These are phyloP conservation scores for Lasiodiplodia hormozganensis DNA, from an alignment of 2,329 filamentous ascomycete species.

Conservation along the genomic window DNA sequence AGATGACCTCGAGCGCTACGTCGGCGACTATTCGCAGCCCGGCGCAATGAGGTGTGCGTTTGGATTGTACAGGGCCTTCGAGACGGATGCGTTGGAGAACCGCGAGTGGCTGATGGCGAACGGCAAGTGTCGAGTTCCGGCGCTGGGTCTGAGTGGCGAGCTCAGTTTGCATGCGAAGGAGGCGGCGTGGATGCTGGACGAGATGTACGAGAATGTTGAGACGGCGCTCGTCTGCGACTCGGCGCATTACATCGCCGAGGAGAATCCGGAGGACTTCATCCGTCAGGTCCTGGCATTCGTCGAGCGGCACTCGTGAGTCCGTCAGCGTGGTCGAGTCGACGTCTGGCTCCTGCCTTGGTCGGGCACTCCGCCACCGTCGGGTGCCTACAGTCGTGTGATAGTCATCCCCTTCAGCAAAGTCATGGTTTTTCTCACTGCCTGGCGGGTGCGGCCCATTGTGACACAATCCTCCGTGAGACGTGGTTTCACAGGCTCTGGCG, in stretches of 20 bases:
- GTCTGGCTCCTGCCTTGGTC: background rate
- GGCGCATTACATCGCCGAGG: slow-evolving; percentile 40
- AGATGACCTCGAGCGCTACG: slow-evolving; percentile 51
- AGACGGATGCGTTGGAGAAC: slow-evolving; percentile 42
- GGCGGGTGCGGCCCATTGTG: slow-evolving; percentile 4
- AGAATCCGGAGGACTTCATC: slow-evolving; percentile 36
- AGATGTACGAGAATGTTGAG: slow-evolving; percentile 34
- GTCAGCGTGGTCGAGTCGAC: slow-evolving; percentile 12
- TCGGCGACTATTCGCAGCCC: slow-evolving; percentile 43
- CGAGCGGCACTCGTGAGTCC: slow-evolving; percentile 28
- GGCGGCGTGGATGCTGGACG: slow-evolving; percentile 36
- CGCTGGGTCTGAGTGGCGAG: slow-evolving; percentile 37
- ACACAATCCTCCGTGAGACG: background rate
- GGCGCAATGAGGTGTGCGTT: slow-evolving; percentile 44
- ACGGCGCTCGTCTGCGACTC: slow-evolving; percentile 34
- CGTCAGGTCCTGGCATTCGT: slow-evolving; percentile 35
- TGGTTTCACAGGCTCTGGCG: background rate
- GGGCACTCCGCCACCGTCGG: slow-evolving; percentile 4
- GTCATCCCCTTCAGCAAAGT: background rate
- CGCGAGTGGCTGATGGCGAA: slow-evolving; percentile 32
- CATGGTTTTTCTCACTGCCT: background rate
- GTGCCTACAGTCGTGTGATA: slow-evolving; percentile 2
- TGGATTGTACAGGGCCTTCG: slow-evolving; percentile 44
- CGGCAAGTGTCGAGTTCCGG: slow-evolving; percentile 39
- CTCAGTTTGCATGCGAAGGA: slow-evolving; percentile 34